These are phyloP conservation scores for Termitomyces sp. DNA, from an alignment of 768 basidiomycete species.

Conservation along the genomic window DNA sequence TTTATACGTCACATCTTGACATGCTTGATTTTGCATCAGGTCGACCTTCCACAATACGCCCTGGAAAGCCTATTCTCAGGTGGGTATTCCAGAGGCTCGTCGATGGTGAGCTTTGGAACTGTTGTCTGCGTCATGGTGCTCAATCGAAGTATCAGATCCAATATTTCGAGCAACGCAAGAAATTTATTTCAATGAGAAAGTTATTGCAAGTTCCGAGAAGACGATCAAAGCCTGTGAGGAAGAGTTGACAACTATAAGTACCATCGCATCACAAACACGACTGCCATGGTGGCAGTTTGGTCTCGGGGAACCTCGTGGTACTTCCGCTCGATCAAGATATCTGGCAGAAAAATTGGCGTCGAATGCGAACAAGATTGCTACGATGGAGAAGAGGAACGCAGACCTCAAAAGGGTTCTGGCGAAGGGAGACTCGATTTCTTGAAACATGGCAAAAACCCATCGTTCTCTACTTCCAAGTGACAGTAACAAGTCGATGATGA, in stretches of 20 bases:
- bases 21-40: slow-evolving; percentile 38
- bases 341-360: slow-evolving; percentile 72
- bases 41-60: slow-evolving; percentile 77
- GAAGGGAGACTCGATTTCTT: slow-evolving; percentile 26
- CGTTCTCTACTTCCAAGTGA: too few relatives aligned
- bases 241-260: slow-evolving; percentile 67
- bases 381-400: slow-evolving; percentile 67
- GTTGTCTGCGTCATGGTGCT: neutral
- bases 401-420: slow-evolving; percentile 60
- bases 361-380: slow-evolving; percentile 64
- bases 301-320: slow-evolving; percentile 46
- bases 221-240: slow-evolving; percentile 71
- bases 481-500: too few relatives aligned
- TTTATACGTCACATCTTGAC: neutral
- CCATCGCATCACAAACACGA: slow-evolving; percentile 52
- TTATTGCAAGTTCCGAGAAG: slow-evolving; percentile 53
- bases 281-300: slow-evolving; percentile 31
- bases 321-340: slow-evolving; percentile 59
- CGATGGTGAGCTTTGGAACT: slow-evolving; percentile 47
- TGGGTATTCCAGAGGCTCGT: slow-evolving; percentile 83
- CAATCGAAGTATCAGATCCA: slow-evolving; percentile 44
- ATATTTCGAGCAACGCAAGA: slow-evolving; percentile 82
- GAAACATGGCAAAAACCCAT: neutral
- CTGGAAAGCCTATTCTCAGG: slow-evolving; percentile 88
- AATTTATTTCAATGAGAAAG: slow-evolving; percentile 72